Conservation (phyloP, 371 early-diverging fungal genomes). For the Sanchytrium tribonematis region DNA sequence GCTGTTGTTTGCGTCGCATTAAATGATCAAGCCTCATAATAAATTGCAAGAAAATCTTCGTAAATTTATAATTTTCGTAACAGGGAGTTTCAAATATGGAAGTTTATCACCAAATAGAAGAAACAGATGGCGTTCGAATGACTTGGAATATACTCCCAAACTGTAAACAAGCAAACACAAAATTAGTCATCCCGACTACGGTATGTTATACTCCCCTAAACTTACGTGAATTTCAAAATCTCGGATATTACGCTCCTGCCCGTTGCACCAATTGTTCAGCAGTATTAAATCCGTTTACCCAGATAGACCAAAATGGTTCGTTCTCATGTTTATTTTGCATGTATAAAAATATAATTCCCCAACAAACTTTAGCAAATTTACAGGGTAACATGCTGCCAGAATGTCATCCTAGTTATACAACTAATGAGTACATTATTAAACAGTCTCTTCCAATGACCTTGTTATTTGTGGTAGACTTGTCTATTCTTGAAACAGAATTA, state of each 20-base stretch:
- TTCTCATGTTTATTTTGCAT: constrained; percentile 96
- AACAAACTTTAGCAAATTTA: constrained; percentile 43
- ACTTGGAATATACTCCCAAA: constrained; percentile 98
- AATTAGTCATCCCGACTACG: constrained; percentile 84
- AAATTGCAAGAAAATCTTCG: neutral
- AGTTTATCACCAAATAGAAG: constrained; percentile 12
- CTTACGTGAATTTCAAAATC: constrained; percentile 50
- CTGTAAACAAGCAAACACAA: constrained; percentile 65
- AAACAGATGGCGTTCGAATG: constrained; percentile 30
- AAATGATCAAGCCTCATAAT: constrained; percentile 23
- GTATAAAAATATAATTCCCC: constrained; percentile 86
- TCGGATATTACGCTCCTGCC: constrained; percentile 85
- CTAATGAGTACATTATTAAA: constrained; percentile 79
- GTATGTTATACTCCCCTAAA: constrained; percentile 90
- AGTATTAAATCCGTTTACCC: constrained; percentile 81
- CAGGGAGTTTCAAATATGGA: too few relatives aligned
- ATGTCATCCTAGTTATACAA: constrained; percentile 31
- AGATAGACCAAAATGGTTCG: constrained; percentile 72
- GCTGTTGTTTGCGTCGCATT: constrained; percentile 67
- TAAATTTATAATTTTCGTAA: too few relatives aligned
- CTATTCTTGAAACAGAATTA: constrained; percentile 60
- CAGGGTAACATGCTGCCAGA: constrained; percentile 85
- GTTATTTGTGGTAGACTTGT: constrained; percentile 73
- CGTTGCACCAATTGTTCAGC: constrained; percentile 88
- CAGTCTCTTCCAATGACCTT: constrained; percentile 74